Conservation (phyloP, 2,329 filamentous ascomycete species). For the Paraphaeosphaeria sporulosa region DNA sequence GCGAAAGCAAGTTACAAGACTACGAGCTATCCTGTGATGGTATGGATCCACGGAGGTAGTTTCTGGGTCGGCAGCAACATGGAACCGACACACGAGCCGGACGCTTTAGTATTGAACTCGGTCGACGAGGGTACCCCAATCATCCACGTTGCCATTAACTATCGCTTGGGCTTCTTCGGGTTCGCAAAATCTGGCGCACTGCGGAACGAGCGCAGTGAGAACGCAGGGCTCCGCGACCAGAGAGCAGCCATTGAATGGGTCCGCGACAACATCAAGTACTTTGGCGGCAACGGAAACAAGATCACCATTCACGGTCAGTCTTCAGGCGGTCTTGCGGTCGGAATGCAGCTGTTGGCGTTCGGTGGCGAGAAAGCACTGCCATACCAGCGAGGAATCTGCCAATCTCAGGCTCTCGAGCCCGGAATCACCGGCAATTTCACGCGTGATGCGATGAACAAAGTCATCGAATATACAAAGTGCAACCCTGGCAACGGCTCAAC, state of each 20-base stretch:
- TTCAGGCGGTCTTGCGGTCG: conserved; percentile 41
- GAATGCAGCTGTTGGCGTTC: conserved; percentile 45
- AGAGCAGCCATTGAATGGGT: conserved; percentile 51
- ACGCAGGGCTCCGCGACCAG: conserved; percentile 51
- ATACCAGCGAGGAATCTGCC: conserved; percentile 47
- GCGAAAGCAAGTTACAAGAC: conserved; percentile 37
- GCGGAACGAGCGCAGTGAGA: conserved; percentile 42
- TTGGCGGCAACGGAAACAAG: conserved; percentile 37
- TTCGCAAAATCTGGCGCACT: conserved; percentile 47
- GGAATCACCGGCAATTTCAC: conserved; percentile 58
- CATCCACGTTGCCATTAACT: conserved; percentile 48
- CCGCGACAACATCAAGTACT: conserved; percentile 44
- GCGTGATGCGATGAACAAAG: conserved; percentile 54
- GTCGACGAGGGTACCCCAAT: conserved; percentile 52
- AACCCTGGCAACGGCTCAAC: conserved; percentile 40
- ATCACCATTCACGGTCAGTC: conserved; percentile 49
- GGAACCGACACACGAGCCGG: conserved; percentile 51
- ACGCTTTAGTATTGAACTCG: conserved; percentile 57
- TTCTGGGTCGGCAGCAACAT: conserved; percentile 41
- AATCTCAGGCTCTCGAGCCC: conserved; percentile 60
- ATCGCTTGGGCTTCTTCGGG: conserved; percentile 50
- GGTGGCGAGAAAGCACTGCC: conserved; percentile 39
- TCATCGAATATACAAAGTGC: conserved; percentile 56
- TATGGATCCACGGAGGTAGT: conserved; percentile 64
- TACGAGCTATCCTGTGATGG: conserved; percentile 59